Evolutionary conservation across 345 rosid species (phyloP).

Genomic region (Ceriops tagal): DNA sequence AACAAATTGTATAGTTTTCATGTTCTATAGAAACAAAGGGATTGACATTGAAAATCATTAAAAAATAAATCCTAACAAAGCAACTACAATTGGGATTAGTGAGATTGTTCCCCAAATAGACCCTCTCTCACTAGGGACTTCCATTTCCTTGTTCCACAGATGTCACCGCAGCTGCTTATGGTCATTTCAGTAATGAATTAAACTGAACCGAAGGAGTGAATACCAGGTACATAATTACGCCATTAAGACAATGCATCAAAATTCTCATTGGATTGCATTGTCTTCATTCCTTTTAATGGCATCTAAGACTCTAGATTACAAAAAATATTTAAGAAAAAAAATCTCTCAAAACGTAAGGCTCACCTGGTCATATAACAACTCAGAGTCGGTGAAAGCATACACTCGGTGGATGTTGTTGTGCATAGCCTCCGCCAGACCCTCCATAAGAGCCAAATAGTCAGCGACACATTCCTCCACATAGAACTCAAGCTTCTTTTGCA

Average conservation of each 20-base stretch:
- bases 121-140: too few relatives aligned
- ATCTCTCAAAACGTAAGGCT: slow-evolving; percentile 6
- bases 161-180: too few relatives aligned
- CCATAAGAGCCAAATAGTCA: slow-evolving; percentile 79
- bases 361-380: slow-evolving; percentile 68
- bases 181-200: too few relatives aligned
- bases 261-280: neutral
- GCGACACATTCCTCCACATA: slow-evolving; percentile 77
- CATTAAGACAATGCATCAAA: neutral
- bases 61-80: neutral
- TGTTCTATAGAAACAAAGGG: neutral
- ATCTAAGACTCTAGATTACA: neutral
- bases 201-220: too few relatives aligned
- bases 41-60: neutral
- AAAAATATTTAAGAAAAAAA: neutral
- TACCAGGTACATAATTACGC: neutral
- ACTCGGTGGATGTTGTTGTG: slow-evolving; percentile 54
- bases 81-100: neutral
- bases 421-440: slow-evolving; percentile 70
- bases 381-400: slow-evolving; percentile 75
- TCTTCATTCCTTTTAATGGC: neutral
- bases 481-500: slow-evolving; percentile 90
- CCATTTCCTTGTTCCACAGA: too few relatives aligned
- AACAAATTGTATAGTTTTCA: neutral
- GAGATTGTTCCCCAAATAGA: neutral